Percentiles rank a stretch among this genome's conserved stretches.
These are phyloP conservation scores for Trichomonas vaginalis DNA, from an alignment of 208 protist genomes.

Conservation along the genomic window DNA sequence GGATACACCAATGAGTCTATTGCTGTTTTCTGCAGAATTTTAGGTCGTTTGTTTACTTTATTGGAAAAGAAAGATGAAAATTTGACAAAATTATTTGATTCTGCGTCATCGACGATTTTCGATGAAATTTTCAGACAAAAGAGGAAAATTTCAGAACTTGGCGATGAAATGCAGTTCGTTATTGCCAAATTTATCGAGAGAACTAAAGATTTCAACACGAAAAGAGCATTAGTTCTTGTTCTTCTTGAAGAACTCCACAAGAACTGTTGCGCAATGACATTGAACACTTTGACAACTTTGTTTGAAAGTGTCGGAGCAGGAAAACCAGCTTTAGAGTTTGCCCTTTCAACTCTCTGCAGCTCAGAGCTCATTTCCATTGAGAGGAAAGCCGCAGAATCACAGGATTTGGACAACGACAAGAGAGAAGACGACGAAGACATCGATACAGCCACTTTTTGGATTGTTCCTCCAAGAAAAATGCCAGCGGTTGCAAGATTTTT, in stretches of 20 bases:
- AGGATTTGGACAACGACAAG: neutral
- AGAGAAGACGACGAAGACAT: neutral
- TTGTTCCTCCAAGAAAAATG: neutral
- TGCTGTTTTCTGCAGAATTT: neutral
- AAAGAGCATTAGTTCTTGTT: neutral
- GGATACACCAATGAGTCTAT: neutral
- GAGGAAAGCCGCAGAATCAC: neutral
- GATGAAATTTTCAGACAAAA: neutral
- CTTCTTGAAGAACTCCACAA: neutral
- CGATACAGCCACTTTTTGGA: neutral
- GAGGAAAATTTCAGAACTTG: neutral
- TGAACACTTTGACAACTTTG: neutral
- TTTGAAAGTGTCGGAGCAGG: neutral
- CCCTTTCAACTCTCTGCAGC: neutral
- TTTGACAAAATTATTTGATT: neutral
- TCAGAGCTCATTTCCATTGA: neutral
- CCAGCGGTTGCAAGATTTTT: neutral
- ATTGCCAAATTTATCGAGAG: neutral
- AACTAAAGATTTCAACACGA: neutral
- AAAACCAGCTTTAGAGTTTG: neutral
- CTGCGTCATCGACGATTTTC: neutral
- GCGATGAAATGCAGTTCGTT: neutral
- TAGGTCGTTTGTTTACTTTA: neutral
- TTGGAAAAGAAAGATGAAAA: neutral
- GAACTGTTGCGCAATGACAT: neutral